Percentiles rank a stretch among this genome's conserved stretches.
These are phyloP conservation scores for Cryptosporidium sp. DNA, from an alignment of 169 alveolate species.

Conservation along the genomic window DNA sequence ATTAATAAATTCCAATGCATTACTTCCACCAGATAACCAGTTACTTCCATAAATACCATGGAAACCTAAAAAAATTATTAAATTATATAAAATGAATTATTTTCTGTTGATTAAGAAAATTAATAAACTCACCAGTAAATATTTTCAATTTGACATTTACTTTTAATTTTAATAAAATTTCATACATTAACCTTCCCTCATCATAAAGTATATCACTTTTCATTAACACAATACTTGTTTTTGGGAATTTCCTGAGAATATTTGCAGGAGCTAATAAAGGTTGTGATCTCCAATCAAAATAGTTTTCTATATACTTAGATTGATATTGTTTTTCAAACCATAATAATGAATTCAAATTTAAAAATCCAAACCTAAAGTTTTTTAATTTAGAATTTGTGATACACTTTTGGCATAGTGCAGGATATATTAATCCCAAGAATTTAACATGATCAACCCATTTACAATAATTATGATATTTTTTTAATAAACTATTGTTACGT, in stretches of 20 bases:
- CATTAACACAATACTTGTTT: constrained; percentile 35
- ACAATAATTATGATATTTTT: constrained; percentile 3
- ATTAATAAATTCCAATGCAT: constrained; percentile 45
- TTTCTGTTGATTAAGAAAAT: neutral
- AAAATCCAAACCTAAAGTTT: constrained; percentile 24
- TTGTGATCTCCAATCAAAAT: constrained; percentile 71
- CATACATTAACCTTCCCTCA: constrained; percentile 55
- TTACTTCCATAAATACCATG: constrained; percentile 64
- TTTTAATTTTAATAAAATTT: constrained; percentile 19
- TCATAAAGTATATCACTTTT: constrained; percentile 57
- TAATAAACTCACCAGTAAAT: constrained; percentile 24
- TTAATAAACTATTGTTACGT: neutral
- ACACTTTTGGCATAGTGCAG: constrained; percentile 66
- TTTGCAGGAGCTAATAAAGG: constrained; percentile 56
- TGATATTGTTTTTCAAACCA: constrained; percentile 70
- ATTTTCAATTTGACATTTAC: constrained; percentile 9
- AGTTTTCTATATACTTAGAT: constrained; percentile 19
- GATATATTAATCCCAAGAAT: constrained; percentile 55
- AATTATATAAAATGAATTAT: too few species aligned
- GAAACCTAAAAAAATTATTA: constrained; percentile 24
- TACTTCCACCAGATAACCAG: constrained; percentile 35
- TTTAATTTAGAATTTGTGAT: constrained; percentile 41
- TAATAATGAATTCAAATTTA: constrained; percentile 1
- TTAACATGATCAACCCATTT: constrained; percentile 55
- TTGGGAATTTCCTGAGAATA: constrained; percentile 37